Percentiles rank a stretch among this genome's conserved stretches.
Evolutionary conservation across 2,329 filamentous ascomycete species (phyloP).

Genomic region (Calycina herbarum): DNA sequence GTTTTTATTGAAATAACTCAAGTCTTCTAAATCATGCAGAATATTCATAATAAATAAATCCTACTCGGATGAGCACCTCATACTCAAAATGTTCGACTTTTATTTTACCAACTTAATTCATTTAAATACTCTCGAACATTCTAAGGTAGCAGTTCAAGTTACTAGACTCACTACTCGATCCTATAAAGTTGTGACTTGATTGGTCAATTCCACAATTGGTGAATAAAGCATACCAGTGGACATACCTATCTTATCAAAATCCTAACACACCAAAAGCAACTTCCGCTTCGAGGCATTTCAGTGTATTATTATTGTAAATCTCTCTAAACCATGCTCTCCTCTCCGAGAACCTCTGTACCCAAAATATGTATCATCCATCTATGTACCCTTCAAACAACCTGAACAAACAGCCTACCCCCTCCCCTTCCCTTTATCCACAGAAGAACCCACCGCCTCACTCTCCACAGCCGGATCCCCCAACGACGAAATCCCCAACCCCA

Average conservation of each 20-base stretch:
- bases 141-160: no score
- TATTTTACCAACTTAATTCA: no score
- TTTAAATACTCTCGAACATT: no score
- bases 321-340: neutral
- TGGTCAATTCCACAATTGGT: no score
- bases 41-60: no score
- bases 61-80: no score
- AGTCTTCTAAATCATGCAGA: no score
- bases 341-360: neutral
- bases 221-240: no score
- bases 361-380: neutral
- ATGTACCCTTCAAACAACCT: neutral
- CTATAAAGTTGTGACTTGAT: no score
- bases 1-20: no score
- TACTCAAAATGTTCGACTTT: no score
- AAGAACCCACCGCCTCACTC: neutral
- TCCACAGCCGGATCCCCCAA: neutral
- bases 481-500: slow-evolving; percentile 5
- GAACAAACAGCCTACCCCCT: neutral
- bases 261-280: neutral
- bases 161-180: no score
- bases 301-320: neutral
- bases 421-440: neutral
- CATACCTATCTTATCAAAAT: neutral
- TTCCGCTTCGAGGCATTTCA: neutral